Base-by-base conservation (phyloP, 768 basidiomycete genomes). In the Calocybe cyanea region DNA sequence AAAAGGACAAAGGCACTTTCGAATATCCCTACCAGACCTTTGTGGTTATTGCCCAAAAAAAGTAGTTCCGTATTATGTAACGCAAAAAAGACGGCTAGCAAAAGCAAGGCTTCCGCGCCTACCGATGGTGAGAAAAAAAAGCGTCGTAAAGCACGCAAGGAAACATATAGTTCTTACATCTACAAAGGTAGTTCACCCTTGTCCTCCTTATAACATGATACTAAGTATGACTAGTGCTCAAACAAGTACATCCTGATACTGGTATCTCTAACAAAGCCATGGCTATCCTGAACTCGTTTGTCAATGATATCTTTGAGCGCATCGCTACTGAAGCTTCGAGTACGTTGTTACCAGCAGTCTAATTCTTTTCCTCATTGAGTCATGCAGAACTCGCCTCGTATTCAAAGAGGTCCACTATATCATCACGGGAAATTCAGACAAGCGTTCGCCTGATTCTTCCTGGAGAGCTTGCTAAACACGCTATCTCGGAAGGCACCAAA, bases 221-320 rank as follows among this genome's bases (percentile, higher is more conserved):
- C 20, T 25, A 9, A 49, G 9, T 14, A 38, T 41, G 46, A 35
- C 41, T 43, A 85, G 89, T 90, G 58, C 75, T 92, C 63, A 90
- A 88, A 75, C 89, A 92, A 70, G 90, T 92, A 48, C 90, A 92
- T 76, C 90, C 90, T 50, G 90, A 91, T 67, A 91, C 89, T 51
- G 90, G 89, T 82, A 90, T 92, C 72, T 90, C 87, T 43, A 90
- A 87, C 81, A 89, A 90, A 70, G 83, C 83, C 9, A 85, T 87
- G 84, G 81, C 85, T 42, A 87, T 88, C 63, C 70, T 86, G 53
- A 85, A 88, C 73, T 87, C 86, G 0, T 88, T 88, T 61, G 86
- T 88, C 57, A 87, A 88, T 60, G 86, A 88, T 55, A 87, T 88
- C 61, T 88, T 88, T 58, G 87, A 87, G 67, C 80, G 85, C 35